Evolutionary conservation across 345 rosid genomes (phyloP).

Genomic region (Brassica juncea): DNA sequence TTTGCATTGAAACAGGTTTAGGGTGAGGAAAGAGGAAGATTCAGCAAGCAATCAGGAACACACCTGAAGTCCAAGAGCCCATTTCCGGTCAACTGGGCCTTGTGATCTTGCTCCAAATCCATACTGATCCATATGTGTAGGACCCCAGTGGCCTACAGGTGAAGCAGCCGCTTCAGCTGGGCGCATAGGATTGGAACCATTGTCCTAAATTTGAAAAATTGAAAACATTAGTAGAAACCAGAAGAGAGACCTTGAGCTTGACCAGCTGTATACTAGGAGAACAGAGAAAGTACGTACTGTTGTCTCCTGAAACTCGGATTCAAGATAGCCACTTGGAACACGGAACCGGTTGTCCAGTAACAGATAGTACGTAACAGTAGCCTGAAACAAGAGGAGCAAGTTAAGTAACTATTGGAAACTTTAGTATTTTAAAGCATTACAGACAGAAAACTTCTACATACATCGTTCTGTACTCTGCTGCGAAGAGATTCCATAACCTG

Average conservation of each 20-base stretch:
- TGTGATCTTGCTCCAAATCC: slow-evolving; percentile 64
- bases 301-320: slow-evolving; percentile 74
- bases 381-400: slow-evolving; percentile 54
- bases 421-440: not conserved
- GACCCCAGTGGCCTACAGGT: slow-evolving; percentile 58
- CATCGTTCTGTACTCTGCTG: slow-evolving; percentile 79
- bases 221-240: not conserved
- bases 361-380: slow-evolving; percentile 88
- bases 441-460: slow-evolving; percentile 29
- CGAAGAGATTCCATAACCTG: slow-evolving; percentile 75
- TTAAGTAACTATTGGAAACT: slow-evolving; percentile 21
- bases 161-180: slow-evolving; percentile 60
- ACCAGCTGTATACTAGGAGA: not conserved
- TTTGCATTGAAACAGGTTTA: not conserved
- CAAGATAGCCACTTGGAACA: slow-evolving; percentile 73
- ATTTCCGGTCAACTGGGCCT: slow-evolving; percentile 65
- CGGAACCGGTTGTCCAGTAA: slow-evolving; percentile 76
- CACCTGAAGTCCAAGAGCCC: slow-evolving; percentile 98
- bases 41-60: slow-evolving; percentile 9
- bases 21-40: not conserved
- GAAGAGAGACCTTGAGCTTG: not conserved
- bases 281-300: slow-evolving; percentile 46
- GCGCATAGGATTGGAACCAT: slow-evolving; percentile 63
- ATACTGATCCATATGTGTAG: slow-evolving; percentile 71
- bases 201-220: slow-evolving; percentile 48